Evolutionary conservation across 805 yeast genomes (phyloP), one percentile per base, ranked within the genome.

Genomic region (Saccharomyces paradoxus): DNA sequence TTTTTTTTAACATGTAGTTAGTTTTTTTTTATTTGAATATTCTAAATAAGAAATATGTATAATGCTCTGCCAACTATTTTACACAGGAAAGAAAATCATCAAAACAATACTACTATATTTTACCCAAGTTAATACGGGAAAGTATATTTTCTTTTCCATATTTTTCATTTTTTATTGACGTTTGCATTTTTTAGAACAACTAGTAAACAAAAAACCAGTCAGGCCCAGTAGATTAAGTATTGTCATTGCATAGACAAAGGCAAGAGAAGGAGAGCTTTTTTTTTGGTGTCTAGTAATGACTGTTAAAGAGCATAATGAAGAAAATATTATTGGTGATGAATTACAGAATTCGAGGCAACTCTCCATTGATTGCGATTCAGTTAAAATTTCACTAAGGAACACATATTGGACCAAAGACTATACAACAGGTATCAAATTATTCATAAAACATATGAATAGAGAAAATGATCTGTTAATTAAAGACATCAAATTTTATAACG

Each of bases 391-490:
- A 22, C 30, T 48, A 22, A 49, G 52, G 27, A 65, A 64, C 29
- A 52, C 55, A 2, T 68, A 59, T 53, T 71, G 74, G 74, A 55
- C 71, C 6, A 50, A 60, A n/a, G 74, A 70, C 52, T 65, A 64
- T 49, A 56, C 58, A 17, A 59, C 64, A 3, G 74, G 74, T 9
- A 61, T 70, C 44, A 54, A 62, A 14, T 44, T 62, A 0, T 58
- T 71, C 6, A 28, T 62, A 1, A 48, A 49, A 4, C 53, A 50
- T 10, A 46, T 69, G 13, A 60, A 64, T 14, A 46, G 49, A n/a
- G 66, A 66, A 2, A 60, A 58, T 10, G 48, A 50, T 4, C 60
- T 59, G 41, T 54, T 63, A 0, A 46, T 58, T 26, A 50, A 53
- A 2, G 53, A 60, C 1, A 52, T 63, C 5, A 51, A 55, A 7